Evolutionary conservation across 352 stramenopile species (phyloP).

Genomic region (Halophytophthora polymorphica): DNA sequence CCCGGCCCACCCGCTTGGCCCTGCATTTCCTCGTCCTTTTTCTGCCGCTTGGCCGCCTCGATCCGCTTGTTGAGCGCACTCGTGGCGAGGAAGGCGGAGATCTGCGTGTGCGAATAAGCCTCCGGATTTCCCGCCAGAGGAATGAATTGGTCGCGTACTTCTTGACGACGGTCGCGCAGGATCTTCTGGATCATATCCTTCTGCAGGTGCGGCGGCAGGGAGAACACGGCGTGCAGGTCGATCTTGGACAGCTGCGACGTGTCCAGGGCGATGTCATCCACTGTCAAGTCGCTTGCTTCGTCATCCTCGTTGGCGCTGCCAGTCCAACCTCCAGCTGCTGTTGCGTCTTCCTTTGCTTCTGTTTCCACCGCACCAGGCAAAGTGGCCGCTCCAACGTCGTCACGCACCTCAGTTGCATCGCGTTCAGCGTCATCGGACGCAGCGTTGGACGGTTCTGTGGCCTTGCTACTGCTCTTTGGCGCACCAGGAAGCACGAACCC

Average conservation of each 20-base stretch:
- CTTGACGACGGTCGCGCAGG: conserved; percentile 79
- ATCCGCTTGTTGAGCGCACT: conserved; percentile 88
- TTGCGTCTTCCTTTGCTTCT: conserved; percentile 1
- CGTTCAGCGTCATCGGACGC: background rate
- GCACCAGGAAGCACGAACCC: conserved; percentile 50
- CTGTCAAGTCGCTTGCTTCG: conserved; percentile 39
- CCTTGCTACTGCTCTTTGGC: conserved; percentile 5
- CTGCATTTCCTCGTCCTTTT: conserved; percentile 51
- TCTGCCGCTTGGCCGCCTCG: conserved; percentile 50
- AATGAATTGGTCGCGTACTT: conserved; percentile 95
- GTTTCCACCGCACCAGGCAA: conserved; percentile 4
- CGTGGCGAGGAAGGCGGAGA: conserved; percentile 94
- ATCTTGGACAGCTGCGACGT: conserved; percentile 61
- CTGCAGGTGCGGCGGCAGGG: conserved; percentile 83
- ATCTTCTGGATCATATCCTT: conserved; percentile 93
- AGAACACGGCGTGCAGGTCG: conserved; percentile 86
- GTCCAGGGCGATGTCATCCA: conserved; percentile 64
- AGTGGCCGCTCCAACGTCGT: conserved; percentile 1
- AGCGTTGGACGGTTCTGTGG: background rate
- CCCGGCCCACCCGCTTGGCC: conserved; percentile 18
- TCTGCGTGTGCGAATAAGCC: conserved; percentile 94
- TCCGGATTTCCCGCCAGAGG: conserved; percentile 92
- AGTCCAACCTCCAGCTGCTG: conserved; percentile 9
- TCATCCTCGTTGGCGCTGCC: conserved; percentile 21
- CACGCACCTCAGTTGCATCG: conserved; percentile 2